Base-by-base conservation (phyloP, 768 basidiomycete species). In the Suillus plorans region DNA sequence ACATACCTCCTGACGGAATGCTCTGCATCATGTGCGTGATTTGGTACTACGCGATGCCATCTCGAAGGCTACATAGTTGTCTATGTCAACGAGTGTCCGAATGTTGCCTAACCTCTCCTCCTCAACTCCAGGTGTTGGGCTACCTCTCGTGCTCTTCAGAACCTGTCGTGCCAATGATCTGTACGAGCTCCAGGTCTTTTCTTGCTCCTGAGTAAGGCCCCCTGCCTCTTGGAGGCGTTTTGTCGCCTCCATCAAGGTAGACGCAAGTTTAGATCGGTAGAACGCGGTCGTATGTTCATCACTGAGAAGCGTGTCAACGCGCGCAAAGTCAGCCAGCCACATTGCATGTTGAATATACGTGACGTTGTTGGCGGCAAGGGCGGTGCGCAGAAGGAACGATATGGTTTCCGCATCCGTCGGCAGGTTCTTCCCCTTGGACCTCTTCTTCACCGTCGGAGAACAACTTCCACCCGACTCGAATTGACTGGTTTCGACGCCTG, bases 301-400 rank as follows among this genome's bases (percentile, higher is more conserved):
- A 52, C 52, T 65, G 22, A 85, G 72, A 34, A 86, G 69, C 20
- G 58, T 64, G 34, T 78, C 78, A 10, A 79, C 73, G 45, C 83
- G 81, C 53, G 87, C 73, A 69, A 82, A 74, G 65, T 81, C 74
- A 9, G 86, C 72, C 6, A 94, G 84, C 44, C 90, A 84, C 62
- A 91, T 69, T 64, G 82, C 84, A 69, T 91, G 89, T 28, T 85
- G 83, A 69, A 85, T 78, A 69, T 86, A 78, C 39, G 82, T 81
- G 16, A 74, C 72, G 65, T 85, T 83, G 28, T 79, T 78, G 25
- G 82, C 84, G 14, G 79, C 80, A 50, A 86, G 69, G n/a, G 91
- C 88, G 1, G 85, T 82, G 28, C 85, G 84, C 62, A 88, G 71
- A 68, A 92, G 76, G 55, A 76, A 78, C 56, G 86, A 85, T 75